Conservation (phyloP, 768 basidiomycete species). For the Tulasnella sp. region DNA sequence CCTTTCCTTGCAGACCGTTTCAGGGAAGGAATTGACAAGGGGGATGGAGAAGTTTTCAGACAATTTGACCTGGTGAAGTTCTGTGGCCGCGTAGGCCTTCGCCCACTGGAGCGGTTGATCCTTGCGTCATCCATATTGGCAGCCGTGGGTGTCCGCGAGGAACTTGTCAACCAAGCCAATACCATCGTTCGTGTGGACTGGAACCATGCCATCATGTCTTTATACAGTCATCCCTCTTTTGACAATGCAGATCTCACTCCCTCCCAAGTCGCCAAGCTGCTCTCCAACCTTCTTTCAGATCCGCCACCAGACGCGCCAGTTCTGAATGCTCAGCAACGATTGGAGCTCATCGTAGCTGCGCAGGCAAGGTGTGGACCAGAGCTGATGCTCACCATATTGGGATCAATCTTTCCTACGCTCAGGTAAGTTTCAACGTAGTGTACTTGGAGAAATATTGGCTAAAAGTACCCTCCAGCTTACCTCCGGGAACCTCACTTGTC, state of each 20-base stretch:
- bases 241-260: conserved; percentile 69
- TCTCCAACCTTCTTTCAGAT: conserved; percentile 68
- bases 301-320: conserved; percentile 51
- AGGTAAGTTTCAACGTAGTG: conserved; percentile 38
- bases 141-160: conserved; percentile 39
- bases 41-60: conserved; percentile 70
- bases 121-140: conserved; percentile 63
- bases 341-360: conserved; percentile 58
- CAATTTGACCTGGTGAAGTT: conserved; percentile 76
- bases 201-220: conserved; percentile 58
- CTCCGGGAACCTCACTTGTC: conserved; percentile 53
- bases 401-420: conserved; percentile 57
- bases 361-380: conserved; percentile 74
- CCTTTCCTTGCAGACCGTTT: conserved; percentile 83
- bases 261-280: conserved; percentile 60
- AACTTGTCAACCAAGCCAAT: conserved; percentile 47
- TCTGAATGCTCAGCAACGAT: conserved; percentile 58
- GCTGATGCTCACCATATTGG: conserved; percentile 56
- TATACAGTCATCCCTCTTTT: conserved; percentile 69
- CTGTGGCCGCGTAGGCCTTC: conserved; percentile 64
- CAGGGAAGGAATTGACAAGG: conserved; percentile 78
- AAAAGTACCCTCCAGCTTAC: conserved; percentile 44
- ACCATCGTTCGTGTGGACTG: conserved; percentile 63
- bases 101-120: conserved; percentile 66
- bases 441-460: too few species aligned